These are phyloP conservation scores for Hypoxylon intermedium DNA, from an alignment of 495 filamentous ascomycete species.

Conservation along the genomic window DNA sequence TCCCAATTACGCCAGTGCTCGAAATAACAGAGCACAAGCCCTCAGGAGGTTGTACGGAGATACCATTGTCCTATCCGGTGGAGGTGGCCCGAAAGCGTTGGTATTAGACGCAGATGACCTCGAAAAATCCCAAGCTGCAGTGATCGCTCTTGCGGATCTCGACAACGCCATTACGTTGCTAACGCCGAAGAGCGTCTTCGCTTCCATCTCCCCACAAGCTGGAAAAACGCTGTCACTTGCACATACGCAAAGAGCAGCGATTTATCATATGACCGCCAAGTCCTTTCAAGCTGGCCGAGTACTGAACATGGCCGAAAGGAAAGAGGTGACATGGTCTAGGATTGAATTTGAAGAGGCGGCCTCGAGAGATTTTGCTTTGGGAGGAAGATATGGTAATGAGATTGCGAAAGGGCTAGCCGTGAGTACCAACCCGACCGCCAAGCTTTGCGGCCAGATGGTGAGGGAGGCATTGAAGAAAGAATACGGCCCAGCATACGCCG, in stretches of 20 bases:
- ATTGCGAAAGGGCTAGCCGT: slow-evolving; percentile 79
- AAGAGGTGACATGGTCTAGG: slow-evolving; percentile 53
- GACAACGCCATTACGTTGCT: slow-evolving; percentile 71
- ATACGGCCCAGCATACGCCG: slow-evolving; percentile 51
- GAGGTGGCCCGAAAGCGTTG: slow-evolving; percentile 35
- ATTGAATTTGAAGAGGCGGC: slow-evolving; percentile 74
- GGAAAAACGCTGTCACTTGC: slow-evolving; percentile 71
- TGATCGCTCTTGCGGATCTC: slow-evolving; percentile 65
- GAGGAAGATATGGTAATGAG: slow-evolving; percentile 79
- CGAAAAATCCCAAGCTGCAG: slow-evolving; percentile 46
- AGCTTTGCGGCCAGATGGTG: slow-evolving; percentile 87
- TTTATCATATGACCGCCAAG: slow-evolving; percentile 71
- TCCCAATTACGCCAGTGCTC: slow-evolving; percentile 74
- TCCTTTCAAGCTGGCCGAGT: slow-evolving; percentile 35
- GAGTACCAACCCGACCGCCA: slow-evolving; percentile 84
- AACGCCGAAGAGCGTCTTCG: slow-evolving; percentile 57
- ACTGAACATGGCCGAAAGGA: slow-evolving; percentile 39
- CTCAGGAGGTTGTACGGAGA: slow-evolving; percentile 66
- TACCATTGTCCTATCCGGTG: slow-evolving; percentile 47
- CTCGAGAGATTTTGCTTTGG: slow-evolving; percentile 74
- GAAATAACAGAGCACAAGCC: slow-evolving; percentile 80
- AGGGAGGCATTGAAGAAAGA: slow-evolving; percentile 86
- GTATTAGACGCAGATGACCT: slow-evolving; percentile 36
- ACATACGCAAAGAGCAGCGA: slow-evolving; percentile 77
- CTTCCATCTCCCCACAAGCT: slow-evolving; percentile 64